Percentiles rank a stretch among this genome's conserved stretches.
These are phyloP conservation scores for Boletus pseudopeckii DNA, from an alignment of 768 basidiomycete genomes.

Conservation along the genomic window DNA sequence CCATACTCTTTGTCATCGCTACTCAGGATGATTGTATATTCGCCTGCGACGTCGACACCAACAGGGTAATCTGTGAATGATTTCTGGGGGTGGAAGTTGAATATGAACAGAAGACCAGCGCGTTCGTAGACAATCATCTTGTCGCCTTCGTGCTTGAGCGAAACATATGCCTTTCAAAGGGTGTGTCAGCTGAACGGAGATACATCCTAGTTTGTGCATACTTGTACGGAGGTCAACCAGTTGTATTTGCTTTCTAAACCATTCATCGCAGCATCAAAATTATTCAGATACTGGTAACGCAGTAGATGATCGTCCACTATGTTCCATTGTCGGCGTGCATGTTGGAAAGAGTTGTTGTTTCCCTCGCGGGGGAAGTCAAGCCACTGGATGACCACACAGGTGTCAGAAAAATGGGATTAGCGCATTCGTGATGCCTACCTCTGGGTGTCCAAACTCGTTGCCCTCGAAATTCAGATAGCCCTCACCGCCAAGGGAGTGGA, in stretches of 20 bases:
- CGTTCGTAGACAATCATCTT: conserved; percentile 95
- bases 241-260: conserved; percentile 69
- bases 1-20: conserved; percentile 89
- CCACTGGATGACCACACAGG: conserved; percentile 55
- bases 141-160: conserved; percentile 90
- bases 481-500: conserved; percentile 92
- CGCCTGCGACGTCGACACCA: conserved; percentile 80
- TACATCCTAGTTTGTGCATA: conserved; percentile 28
- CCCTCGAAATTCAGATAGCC: conserved; percentile 98
- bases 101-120: conserved; percentile 89
- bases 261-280: conserved; percentile 94
- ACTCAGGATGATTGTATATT: conserved; percentile 76
- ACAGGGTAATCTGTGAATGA: conserved; percentile 94
- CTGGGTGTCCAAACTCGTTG: conserved; percentile 98
- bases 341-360: conserved; percentile 93
- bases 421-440: conserved; percentile 45
- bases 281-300: conserved; percentile 92
- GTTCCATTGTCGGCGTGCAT: conserved; percentile 97
- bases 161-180: conserved; percentile 71
- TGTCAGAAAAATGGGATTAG: background rate
- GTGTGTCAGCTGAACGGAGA: conserved; percentile 7
- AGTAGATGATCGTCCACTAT: conserved; percentile 80
- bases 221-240: conserved; percentile 84
- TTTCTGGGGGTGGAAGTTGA: conserved; percentile 92
- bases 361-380: conserved; percentile 98